Conservation (phyloP, 192 early-diverging fungal genomes). For the Jimgerdemannia lactiflua region DNA sequence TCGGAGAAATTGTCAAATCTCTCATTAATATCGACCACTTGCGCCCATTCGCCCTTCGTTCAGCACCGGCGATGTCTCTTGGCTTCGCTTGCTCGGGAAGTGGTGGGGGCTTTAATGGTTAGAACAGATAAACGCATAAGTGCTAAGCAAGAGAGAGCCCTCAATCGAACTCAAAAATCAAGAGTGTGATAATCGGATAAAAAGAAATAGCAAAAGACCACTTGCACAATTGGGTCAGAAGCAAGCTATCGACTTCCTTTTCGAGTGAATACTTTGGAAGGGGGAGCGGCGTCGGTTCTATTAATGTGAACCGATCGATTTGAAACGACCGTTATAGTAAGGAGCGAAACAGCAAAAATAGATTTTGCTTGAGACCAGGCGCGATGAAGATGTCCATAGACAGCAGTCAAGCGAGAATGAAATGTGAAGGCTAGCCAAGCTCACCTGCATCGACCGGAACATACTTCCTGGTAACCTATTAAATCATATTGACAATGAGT, state of each 20-base stretch:
- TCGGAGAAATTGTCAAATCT: constrained; percentile 88
- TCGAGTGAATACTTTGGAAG: constrained; percentile 7
- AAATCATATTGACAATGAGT: too few relatives aligned
- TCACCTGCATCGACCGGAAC: too few relatives aligned
- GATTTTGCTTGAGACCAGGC: too few relatives aligned
- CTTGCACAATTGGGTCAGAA: constrained; percentile 14
- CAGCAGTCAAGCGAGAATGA: too few relatives aligned
- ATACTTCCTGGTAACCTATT: too few relatives aligned
- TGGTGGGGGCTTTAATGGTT: not conserved
- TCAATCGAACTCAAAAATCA: not conserved
- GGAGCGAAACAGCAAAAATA: too few relatives aligned
- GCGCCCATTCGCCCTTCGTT: constrained; percentile 72
- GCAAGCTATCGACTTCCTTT: constrained; percentile 20
- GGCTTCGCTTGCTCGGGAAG: not conserved
- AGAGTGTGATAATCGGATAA: too few relatives aligned
- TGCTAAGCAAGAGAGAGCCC: not conserved
- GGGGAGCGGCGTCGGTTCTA: not conserved
- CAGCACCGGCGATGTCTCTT: not conserved
- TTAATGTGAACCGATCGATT: constrained; percentile 3
- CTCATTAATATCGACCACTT: constrained; percentile 85
- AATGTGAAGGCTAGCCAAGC: too few relatives aligned
- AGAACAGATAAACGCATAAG: not conserved
- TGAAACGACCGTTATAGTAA: too few relatives aligned
- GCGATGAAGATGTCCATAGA: too few relatives aligned
- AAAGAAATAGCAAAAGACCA: too few relatives aligned